phyloP scores from a whole-genome alignment of 1,284 basidiomycete species.

The Phylloporus sp. region DNA sequence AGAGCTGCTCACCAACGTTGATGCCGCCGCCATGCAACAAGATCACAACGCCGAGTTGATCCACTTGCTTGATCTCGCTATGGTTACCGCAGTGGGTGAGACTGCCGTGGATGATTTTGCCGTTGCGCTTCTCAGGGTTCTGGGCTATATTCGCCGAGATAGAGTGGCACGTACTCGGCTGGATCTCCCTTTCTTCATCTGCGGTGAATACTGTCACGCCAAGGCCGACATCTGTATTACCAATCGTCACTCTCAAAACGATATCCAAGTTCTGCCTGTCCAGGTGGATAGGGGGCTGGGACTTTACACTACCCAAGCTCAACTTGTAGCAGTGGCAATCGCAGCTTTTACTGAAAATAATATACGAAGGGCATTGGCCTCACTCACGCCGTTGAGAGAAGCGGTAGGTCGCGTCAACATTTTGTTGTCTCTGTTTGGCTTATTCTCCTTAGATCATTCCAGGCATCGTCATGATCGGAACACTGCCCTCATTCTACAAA shows the following conservation, averaged over 20 bases:
- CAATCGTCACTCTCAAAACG: too few relatives aligned
- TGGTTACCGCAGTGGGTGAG: neutral
- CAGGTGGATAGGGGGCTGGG: neutral
- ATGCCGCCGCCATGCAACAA: neutral
- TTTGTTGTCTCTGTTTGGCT: too few relatives aligned
- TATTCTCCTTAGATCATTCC: too few relatives aligned
- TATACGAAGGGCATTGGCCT: too few relatives aligned
- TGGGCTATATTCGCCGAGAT: neutral
- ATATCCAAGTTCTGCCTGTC: neutral
- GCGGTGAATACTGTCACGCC: neutral
- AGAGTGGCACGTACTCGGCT: too few relatives aligned
- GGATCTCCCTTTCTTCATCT: too few relatives aligned
- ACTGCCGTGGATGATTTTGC: neutral
- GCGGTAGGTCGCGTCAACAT: too few relatives aligned
- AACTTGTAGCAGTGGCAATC: neutral
- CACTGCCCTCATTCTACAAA: too few relatives aligned
- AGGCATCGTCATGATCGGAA: too few relatives aligned
- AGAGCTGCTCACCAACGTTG: neutral
- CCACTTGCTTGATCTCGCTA: neutral
- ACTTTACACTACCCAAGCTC: neutral
- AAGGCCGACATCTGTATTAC: neutral
- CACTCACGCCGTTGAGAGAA: too few relatives aligned
- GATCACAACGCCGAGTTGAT: neutral
- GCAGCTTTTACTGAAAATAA: neutral
- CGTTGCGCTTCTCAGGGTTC: neutral